phyloP scores from a whole-genome alignment of 331 rosid species.

The Dryas integrifolia region DNA sequence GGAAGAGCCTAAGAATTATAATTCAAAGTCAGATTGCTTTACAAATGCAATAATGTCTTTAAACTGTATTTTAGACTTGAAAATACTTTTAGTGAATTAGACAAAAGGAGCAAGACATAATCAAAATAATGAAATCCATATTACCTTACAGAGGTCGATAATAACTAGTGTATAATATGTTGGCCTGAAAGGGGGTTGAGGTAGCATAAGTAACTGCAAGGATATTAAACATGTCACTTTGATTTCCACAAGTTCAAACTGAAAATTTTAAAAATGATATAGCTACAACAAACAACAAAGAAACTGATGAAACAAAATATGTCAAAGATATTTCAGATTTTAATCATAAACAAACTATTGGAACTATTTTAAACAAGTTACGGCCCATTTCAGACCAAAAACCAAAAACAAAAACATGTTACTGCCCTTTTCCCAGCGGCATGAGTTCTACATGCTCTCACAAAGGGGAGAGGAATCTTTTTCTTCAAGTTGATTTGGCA shows the following conservation, averaged over 20 bases:
- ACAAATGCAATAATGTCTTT: not conserved
- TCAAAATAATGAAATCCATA: constrained; percentile 3
- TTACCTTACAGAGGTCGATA: constrained; percentile 97
- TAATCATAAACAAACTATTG: not conserved
- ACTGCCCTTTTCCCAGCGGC: not conserved
- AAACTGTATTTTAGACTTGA: not conserved
- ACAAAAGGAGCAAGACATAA: not conserved
- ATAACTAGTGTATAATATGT: constrained; percentile 84
- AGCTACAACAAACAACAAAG: not conserved
- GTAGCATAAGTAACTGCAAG: constrained; percentile 86
- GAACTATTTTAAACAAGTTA: not conserved
- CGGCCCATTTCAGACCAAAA: too few species aligned
- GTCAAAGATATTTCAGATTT: not conserved
- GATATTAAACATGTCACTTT: not conserved
- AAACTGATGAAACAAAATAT: not conserved
- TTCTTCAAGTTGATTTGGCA: too few species aligned
- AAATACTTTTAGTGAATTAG: not conserved
- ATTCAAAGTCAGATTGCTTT: constrained; percentile 27
- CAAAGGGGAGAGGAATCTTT: not conserved
- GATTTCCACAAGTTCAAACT: not conserved
- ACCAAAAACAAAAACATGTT: too few species aligned
- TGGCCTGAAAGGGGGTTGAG: constrained; percentile 94
- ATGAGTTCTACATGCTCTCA: not conserved
- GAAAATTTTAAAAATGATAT: not conserved
- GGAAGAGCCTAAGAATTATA: constrained; percentile 81